These are phyloP conservation scores for Hymenoscyphus linearis DNA, from an alignment of 2,329 filamentous ascomycete species.

Conservation along the genomic window DNA sequence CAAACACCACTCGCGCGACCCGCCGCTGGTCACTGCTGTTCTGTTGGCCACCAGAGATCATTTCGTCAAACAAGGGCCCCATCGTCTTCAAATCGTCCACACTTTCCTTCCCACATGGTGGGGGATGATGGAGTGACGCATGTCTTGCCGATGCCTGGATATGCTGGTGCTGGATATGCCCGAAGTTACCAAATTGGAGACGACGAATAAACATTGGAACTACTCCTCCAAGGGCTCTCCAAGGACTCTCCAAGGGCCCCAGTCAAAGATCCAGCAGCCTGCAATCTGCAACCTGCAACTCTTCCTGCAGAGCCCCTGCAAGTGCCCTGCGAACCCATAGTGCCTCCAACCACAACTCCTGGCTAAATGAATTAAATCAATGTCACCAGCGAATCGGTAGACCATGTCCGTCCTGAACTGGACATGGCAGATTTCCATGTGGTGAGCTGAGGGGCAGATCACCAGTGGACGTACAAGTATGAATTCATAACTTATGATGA, in stretches of 20 bases:
- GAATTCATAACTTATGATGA: neutral
- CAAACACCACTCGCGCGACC: neutral
- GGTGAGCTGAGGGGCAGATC: neutral
- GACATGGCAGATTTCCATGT: neutral
- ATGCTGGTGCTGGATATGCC: neutral
- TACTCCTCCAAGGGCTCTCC: too few relatives aligned
- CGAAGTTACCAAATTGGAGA: neutral
- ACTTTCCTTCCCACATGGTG: neutral
- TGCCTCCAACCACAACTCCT: neutral
- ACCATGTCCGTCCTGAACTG: neutral
- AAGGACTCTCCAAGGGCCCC: too few relatives aligned
- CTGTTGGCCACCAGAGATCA: neutral
- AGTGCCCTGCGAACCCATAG: conserved; percentile 3
- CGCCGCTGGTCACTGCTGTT: neutral
- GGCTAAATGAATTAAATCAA: neutral
- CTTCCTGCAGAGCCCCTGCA: neutral
- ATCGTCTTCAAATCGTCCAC: neutral
- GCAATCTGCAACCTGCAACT: neutral
- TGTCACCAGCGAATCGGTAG: neutral
- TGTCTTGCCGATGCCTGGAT: neutral
- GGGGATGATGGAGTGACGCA: neutral
- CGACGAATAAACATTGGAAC: neutral
- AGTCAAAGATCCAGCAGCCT: too few relatives aligned
- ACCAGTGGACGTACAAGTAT: neutral
- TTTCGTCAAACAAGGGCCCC: neutral